These are phyloP conservation scores for Yamadazyma olivae DNA, from an alignment of 805 yeast species.

Conservation along the genomic window DNA sequence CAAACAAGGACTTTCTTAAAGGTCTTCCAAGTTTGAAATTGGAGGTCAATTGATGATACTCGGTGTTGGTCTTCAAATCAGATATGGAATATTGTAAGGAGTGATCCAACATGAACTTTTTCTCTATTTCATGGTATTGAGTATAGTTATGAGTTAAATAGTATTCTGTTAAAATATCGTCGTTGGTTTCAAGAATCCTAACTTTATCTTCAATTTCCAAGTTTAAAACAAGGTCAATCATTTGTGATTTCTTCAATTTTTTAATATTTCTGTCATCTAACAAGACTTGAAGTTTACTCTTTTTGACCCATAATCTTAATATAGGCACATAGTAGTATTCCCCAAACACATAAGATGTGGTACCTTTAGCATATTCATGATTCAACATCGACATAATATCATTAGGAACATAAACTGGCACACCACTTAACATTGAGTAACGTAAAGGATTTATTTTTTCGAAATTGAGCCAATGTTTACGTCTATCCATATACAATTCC, in stretches of 20 bases:
- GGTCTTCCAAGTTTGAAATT: slow-evolving; percentile 24
- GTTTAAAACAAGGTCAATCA: slow-evolving; percentile 11
- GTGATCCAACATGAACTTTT: slow-evolving; percentile 19
- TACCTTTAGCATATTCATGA: slow-evolving; percentile 23
- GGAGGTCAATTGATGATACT: slow-evolving; percentile 23
- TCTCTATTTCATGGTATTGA: slow-evolving; percentile 21
- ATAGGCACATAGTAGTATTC: slow-evolving; percentile 24
- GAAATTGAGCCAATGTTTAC: slow-evolving; percentile 29
- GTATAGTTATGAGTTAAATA: slow-evolving; percentile 23
- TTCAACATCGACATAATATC: slow-evolving; percentile 25
- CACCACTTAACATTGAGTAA: slow-evolving; percentile 56
- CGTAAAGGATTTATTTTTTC: slow-evolving; percentile 50
- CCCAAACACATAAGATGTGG: slow-evolving; percentile 17
- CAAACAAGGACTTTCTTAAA: slow-evolving; percentile 21
- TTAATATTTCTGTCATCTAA: slow-evolving; percentile 10
- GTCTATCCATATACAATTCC: slow-evolving; percentile 28
- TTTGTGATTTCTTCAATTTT: slow-evolving; percentile 9
- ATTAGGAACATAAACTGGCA: slow-evolving; percentile 27
- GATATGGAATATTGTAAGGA: slow-evolving; percentile 12
- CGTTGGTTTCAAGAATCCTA: slow-evolving; percentile 17
- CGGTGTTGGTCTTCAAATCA: slow-evolving; percentile 17
- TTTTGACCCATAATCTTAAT: slow-evolving; percentile 20
- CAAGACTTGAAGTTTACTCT: slow-evolving; percentile 11
- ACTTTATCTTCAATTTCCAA: slow-evolving; percentile 21
- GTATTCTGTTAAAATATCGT: slow-evolving; percentile 25